These are phyloP conservation scores for Westerdykella aurantiaca DNA, from an alignment of 2,329 filamentous ascomycete genomes.

Conservation along the genomic window DNA sequence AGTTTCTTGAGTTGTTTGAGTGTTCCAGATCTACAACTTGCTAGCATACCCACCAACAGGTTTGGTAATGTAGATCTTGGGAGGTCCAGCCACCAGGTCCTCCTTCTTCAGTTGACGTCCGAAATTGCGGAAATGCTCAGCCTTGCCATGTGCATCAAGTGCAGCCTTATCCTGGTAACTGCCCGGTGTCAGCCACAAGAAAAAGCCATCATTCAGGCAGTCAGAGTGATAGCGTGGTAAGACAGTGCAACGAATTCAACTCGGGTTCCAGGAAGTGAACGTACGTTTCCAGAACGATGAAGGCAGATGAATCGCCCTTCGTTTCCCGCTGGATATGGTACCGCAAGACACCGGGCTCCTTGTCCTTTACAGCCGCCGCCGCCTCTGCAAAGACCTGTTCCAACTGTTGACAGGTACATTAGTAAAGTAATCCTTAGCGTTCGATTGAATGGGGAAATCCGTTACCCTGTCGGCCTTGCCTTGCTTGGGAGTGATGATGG, in stretches of 20 bases:
- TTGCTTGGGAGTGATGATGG: slow-evolving; percentile 25
- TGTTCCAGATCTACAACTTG: slow-evolving; percentile 6
- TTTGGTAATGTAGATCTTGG: slow-evolving; percentile 25
- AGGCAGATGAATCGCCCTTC: slow-evolving; percentile 20
- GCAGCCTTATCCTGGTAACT: slow-evolving; percentile 30
- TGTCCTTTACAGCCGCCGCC: slow-evolving; percentile 22
- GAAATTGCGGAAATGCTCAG: slow-evolving; percentile 18
- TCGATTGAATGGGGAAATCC: not conserved
- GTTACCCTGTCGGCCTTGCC: slow-evolving; percentile 29
- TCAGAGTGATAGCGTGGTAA: not conserved
- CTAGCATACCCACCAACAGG: slow-evolving; percentile 21
- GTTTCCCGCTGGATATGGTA: slow-evolving; percentile 30
- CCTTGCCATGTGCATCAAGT: slow-evolving; percentile 21
- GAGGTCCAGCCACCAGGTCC: slow-evolving; percentile 24
- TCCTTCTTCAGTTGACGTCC: slow-evolving; percentile 22
- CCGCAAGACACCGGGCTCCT: slow-evolving; percentile 30
- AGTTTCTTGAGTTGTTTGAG: too few species aligned
- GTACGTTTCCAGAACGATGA: slow-evolving; percentile 33
- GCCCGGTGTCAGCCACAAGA: not conserved
- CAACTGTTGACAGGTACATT: slow-evolving; percentile 14
- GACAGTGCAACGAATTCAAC: too few species aligned
- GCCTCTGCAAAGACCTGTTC: slow-evolving; percentile 23
- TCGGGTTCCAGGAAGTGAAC: not conserved
- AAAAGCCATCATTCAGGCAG: not conserved
- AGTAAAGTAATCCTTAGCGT: not conserved